Percentiles rank a stretch among this genome's conserved stretches.
Evolutionary conservation across 345 rosid species (phyloP).

Genomic region (Populus tremula): DNA sequence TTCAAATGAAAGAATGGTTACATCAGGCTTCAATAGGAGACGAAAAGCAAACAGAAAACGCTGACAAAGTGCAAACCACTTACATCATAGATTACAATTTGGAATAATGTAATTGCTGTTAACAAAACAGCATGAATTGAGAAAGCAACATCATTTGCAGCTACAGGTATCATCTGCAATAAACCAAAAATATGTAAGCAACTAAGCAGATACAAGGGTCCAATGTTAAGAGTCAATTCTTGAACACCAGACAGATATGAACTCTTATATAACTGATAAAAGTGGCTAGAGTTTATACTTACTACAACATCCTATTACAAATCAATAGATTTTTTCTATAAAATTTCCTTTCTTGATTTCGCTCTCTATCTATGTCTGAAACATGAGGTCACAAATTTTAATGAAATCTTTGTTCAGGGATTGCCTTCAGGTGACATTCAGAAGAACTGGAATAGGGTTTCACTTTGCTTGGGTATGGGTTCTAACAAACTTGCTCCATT

Average conservation of each 20-base stretch:
- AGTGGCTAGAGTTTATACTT: neutral
- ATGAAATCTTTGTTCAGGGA: neutral
- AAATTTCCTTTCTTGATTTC: neutral
- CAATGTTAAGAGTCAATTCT: neutral
- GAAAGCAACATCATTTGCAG: slow-evolving; percentile 88
- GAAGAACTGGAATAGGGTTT: neutral
- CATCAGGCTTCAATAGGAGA: slow-evolving; percentile 1
- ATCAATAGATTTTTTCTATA: neutral
- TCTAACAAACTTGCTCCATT: neutral
- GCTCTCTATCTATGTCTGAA: neutral
- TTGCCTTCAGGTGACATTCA: neutral
- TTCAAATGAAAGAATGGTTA: neutral
- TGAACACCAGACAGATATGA: neutral
- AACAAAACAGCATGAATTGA: slow-evolving; percentile 86
- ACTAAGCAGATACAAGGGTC: neutral
- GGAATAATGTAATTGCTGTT: slow-evolving; percentile 63
- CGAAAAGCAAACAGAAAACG: neutral
- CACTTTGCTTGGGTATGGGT: neutral
- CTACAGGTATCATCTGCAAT: slow-evolving; percentile 91
- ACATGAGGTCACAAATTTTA: neutral
- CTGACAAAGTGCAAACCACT: slow-evolving; percentile 22
- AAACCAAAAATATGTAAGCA: neutral
- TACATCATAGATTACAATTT: slow-evolving; percentile 73
- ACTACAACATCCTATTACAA: neutral
- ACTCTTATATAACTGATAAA: neutral